Evolutionary conservation across 225 moss, liverwort and hornwort species (phyloP).

Genomic region (Antitrichia curtipendula): DNA sequence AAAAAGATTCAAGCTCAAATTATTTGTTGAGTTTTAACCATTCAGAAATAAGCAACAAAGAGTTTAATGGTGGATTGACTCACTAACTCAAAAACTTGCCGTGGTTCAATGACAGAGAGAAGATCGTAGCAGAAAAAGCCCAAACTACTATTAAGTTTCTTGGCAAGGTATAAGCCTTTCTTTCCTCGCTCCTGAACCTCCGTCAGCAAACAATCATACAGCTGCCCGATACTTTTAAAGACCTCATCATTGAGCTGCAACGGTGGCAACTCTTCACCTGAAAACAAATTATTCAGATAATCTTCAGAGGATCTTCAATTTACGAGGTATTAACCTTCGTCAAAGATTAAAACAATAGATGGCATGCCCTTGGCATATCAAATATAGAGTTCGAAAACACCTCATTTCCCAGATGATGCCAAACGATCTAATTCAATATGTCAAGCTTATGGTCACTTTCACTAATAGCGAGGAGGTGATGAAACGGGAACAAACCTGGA

Average conservation of each 20-base stretch:
- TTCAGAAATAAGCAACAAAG: neutral
- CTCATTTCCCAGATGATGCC: neutral
- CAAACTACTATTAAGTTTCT: slow-evolving; percentile 85
- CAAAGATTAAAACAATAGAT: neutral
- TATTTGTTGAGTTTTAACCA: neutral
- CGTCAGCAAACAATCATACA: slow-evolving; percentile 96
- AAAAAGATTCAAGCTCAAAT: neutral
- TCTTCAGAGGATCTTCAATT: neutral
- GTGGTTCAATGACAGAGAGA: slow-evolving; percentile 94
- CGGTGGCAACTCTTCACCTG: slow-evolving; percentile 98
- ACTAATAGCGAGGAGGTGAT: neutral
- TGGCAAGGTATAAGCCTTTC: slow-evolving; percentile 78
- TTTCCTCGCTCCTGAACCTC: slow-evolving; percentile 99
- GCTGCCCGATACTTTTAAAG: slow-evolving; percentile 91
- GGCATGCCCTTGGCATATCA: neutral
- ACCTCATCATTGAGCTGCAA: slow-evolving; percentile 96
- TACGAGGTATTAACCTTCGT: neutral
- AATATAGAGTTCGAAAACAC: neutral
- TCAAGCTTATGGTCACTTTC: neutral
- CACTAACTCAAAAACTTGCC: slow-evolving; percentile 99
- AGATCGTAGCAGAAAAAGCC: slow-evolving; percentile 98
- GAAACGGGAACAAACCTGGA: slow-evolving; percentile 41
- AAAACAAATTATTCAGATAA: slow-evolving; percentile 5
- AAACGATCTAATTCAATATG: neutral
- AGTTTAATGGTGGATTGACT: slow-evolving; percentile 17